These are phyloP conservation scores for Harrya chromipes DNA, from an alignment of 768 basidiomycete genomes.

Conservation along the genomic window DNA sequence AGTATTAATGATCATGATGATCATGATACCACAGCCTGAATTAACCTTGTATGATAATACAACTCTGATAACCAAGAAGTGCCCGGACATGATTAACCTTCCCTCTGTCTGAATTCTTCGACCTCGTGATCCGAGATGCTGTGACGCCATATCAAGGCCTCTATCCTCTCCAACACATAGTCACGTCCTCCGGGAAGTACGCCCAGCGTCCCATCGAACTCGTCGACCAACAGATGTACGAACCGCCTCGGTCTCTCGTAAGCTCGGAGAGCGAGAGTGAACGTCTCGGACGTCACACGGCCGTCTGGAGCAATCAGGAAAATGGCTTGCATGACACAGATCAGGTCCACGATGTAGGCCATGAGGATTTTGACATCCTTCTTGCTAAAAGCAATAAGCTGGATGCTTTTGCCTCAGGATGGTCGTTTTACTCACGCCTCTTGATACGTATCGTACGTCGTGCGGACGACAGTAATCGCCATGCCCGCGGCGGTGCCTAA, in stretches of 20 bases:
- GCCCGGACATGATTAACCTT: not conserved
- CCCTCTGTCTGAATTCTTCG: not conserved
- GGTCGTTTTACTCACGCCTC: slow-evolving; percentile 4
- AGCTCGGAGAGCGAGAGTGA: not conserved
- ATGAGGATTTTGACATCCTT: slow-evolving; percentile 12
- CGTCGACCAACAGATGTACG: not conserved
- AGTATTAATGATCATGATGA: too few relatives aligned
- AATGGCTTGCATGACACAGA: slow-evolving; percentile 15
- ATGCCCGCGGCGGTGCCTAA: not conserved
- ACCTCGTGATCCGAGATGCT: slow-evolving; percentile 9
- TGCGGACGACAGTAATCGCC: not conserved
- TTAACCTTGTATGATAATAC: too few relatives aligned
- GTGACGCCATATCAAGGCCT: slow-evolving; percentile 10
- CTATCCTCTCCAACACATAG: slow-evolving; percentile 10
- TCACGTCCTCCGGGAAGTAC: slow-evolving; percentile 7
- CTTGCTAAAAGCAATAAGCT: not conserved
- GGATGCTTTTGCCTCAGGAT: too few relatives aligned
- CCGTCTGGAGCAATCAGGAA: not conserved
- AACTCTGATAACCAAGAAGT: too few relatives aligned
- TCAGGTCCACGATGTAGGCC: slow-evolving; percentile 11
- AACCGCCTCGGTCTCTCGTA: not conserved
- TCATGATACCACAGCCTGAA: too few relatives aligned
- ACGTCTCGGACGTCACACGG: not conserved
- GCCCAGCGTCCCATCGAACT: slow-evolving; percentile 1
- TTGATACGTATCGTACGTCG: not conserved